Base-by-base conservation (phyloP, 441 rosid species). In the Flueggea neowawraea region DNA sequence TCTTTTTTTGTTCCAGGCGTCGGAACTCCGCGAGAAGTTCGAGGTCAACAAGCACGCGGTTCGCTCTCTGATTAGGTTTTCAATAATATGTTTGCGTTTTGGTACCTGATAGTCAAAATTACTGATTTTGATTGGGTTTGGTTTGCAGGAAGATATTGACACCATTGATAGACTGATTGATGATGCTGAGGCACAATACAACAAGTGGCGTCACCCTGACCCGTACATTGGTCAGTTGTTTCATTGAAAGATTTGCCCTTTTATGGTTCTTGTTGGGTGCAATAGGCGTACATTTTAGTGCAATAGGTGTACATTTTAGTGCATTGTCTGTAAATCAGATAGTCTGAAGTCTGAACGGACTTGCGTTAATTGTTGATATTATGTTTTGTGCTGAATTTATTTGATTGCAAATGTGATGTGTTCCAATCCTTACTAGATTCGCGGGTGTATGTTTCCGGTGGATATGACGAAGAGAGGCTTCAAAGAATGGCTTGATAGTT, bases 171-270 rank as follows among this genome's bases (percentile, higher is more conserved):
- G 82, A 71, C 51, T 91, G 85, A 87, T 91, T 72, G 92, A 66
- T 52, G 74, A 77, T 50, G 96, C 84, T 54, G 99, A 94, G 80
- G 85, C 89, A 10, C 58, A 78, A 63, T 71, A 91, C 62, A 69
- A 91, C 62, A 94, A 91, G 79, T 91, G 89, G 90, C 77, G 87
- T 53, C 99, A 94, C 75, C 99, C 99, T 61, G 99, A 91, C 80
- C 97, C 99, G 71, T 94, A 94, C 59, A 86, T 94, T 28, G 97
- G 99, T 94, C 65, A 68, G 65, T 65, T 45, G 10, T 54, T 14
- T 52, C n/a, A 12, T 54, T 4, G 15, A 16, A 13, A 13, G 15
- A 22, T 22, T 22, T 22, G 28, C 28, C 10, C 0, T 4, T 13
- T 17, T 28, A 22, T 54, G 32, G 57, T 54, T 10, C 44, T 36